Evolutionary conservation across 2,329 filamentous ascomycete genomes (phyloP).

Genomic region (Torrubiella hemipterigena): DNA sequence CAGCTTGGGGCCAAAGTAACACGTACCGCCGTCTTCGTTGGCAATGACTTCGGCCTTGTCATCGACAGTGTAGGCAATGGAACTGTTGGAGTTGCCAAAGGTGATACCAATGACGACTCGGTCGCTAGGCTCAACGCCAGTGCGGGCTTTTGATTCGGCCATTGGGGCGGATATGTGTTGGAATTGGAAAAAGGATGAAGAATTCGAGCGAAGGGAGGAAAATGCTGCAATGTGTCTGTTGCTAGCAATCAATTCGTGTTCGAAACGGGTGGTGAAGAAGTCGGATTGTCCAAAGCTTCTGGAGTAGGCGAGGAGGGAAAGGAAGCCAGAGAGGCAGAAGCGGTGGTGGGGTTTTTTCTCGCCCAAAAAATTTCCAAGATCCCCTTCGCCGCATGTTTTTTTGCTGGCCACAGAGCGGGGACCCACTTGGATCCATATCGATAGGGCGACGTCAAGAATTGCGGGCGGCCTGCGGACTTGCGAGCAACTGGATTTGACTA

Average conservation of each 20-base stretch:
- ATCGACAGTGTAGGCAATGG: slow-evolving; percentile 84
- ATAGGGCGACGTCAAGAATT: neutral
- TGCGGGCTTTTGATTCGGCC: slow-evolving; percentile 30
- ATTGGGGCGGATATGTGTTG: slow-evolving; percentile 6
- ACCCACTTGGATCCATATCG: neutral
- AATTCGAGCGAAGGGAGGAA: slow-evolving; percentile 6
- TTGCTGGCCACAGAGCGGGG: neutral
- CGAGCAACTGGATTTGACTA: too few relatives aligned
- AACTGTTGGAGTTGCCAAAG: slow-evolving; percentile 98
- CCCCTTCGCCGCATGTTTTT: slow-evolving; percentile 1
- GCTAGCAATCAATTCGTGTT: too few relatives aligned
- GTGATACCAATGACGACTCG: slow-evolving; percentile 82
- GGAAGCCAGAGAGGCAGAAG: too few relatives aligned
- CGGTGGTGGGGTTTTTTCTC: slow-evolving; percentile 6
- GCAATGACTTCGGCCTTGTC: slow-evolving; percentile 97
- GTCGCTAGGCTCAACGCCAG: slow-evolving; percentile 40
- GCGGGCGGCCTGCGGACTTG: neutral
- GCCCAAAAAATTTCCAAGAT: slow-evolving; percentile 12
- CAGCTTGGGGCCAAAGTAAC: too few relatives aligned
- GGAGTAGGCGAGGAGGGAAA: slow-evolving; percentile 7
- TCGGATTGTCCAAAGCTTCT: neutral
- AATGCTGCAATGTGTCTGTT: too few relatives aligned
- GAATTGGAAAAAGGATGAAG: slow-evolving; percentile 4
- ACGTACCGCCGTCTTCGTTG: slow-evolving; percentile 89
- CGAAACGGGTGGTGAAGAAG: neutral